Evolutionary conservation across 2,329 filamentous ascomycete genomes (phyloP).

Genomic region (Coniella vitis): DNA sequence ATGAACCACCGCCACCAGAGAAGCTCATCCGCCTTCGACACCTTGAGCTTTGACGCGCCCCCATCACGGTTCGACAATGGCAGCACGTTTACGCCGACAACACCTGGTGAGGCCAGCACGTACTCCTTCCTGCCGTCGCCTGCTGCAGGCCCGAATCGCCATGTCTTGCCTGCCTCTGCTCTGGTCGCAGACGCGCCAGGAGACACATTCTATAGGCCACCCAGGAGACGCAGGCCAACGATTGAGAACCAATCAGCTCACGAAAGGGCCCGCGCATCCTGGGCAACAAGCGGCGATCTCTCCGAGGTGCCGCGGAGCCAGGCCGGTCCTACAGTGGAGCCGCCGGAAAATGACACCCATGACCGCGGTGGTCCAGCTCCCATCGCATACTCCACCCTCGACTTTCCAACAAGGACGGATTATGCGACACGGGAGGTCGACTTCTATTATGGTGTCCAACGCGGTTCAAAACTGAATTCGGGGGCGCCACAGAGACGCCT

Average conservation of each 20-base stretch:
- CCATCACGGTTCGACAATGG: slow-evolving; percentile 45
- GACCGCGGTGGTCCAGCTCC: slow-evolving; percentile 35
- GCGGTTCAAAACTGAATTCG: slow-evolving; percentile 79
- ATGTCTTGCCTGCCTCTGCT: slow-evolving; percentile 37
- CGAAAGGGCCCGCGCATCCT: slow-evolving; percentile 29
- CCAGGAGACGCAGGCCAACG: slow-evolving; percentile 46
- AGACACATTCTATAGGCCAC: slow-evolving; percentile 86
- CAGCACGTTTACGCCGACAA: slow-evolving; percentile 66
- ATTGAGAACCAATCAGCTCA: slow-evolving; percentile 41
- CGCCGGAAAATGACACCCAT: slow-evolving; percentile 31
- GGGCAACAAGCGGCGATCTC: slow-evolving; percentile 30
- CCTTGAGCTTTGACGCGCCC: slow-evolving; percentile 37
- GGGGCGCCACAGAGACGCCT: slow-evolving; percentile 75
- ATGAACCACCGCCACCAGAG: slow-evolving; percentile 35
- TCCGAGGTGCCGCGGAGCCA: slow-evolving; percentile 33
- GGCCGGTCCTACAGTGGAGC: slow-evolving; percentile 27
- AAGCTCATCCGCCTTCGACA: slow-evolving; percentile 50
- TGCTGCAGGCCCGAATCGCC: slow-evolving; percentile 34
- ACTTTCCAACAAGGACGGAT: slow-evolving; percentile 61
- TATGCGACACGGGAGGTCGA: slow-evolving; percentile 94
- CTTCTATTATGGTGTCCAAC: slow-evolving; percentile 82
- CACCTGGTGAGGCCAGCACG: slow-evolving; percentile 61
- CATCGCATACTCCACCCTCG: slow-evolving; percentile 27
- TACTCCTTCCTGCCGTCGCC: slow-evolving; percentile 65
- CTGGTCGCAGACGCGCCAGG: slow-evolving; percentile 44